phyloP scores from a whole-genome alignment of 805 yeast species.

The Hanseniaspora guilliermondii region DNA sequence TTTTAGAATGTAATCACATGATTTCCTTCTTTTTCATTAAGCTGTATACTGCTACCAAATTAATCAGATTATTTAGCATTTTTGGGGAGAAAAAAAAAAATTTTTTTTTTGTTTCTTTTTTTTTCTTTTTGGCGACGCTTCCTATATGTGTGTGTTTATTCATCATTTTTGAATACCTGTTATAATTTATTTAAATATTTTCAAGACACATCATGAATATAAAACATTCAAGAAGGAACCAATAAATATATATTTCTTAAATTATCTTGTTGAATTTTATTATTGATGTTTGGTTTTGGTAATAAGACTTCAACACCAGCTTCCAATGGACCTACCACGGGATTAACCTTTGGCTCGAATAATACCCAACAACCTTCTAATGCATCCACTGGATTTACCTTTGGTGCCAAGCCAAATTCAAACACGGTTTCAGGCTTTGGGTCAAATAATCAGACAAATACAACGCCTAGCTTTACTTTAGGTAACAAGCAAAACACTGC shows the following conservation, averaged over 20 bases:
- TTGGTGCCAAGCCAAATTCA: constrained; percentile 4
- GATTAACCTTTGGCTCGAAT: neutral
- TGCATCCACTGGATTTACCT: neutral
- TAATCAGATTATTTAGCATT: neutral
- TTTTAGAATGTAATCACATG: too few relatives aligned
- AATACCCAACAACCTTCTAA: neutral
- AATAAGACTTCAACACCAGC: neutral
- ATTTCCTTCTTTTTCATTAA: too few relatives aligned
- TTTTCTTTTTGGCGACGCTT: neutral
- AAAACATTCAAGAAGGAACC: neutral
- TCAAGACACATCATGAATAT: too few relatives aligned
- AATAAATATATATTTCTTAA: neutral
- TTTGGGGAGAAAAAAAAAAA: neutral
- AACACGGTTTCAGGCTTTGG: neutral
- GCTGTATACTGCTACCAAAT: too few relatives aligned
- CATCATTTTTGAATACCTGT: neutral
- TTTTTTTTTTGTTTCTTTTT: neutral
- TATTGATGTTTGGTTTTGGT: constrained; percentile 10
- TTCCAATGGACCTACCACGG: neutral
- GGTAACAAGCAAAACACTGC: neutral
- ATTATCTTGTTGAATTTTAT: too few relatives aligned
- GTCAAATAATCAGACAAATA: neutral
- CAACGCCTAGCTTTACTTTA: neutral
- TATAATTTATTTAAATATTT: neutral
- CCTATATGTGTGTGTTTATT: neutral